Percentiles rank a stretch among this genome's conserved stretches.
Conservation (phyloP, 1,139 yeast species). For the Saccharomyces hybrid region DNA sequence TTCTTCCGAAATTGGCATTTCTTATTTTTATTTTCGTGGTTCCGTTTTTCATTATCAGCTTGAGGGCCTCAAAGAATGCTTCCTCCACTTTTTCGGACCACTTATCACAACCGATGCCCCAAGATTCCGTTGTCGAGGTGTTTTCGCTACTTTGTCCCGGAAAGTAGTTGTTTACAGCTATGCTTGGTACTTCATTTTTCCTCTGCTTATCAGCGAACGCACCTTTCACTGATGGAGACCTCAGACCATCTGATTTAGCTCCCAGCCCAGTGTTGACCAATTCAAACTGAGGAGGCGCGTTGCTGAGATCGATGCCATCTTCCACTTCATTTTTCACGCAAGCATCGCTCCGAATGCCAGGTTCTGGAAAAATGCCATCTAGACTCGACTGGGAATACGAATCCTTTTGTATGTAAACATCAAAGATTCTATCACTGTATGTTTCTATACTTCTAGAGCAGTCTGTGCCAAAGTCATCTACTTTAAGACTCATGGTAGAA, state of each 20-base stretch:
- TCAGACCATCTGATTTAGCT: neutral
- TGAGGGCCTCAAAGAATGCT: conserved; percentile 81
- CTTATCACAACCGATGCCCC: conserved; percentile 16
- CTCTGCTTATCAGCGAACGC: neutral
- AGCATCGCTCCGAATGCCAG: neutral
- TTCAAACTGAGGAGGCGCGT: neutral
- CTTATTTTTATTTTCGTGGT: conserved; percentile 76
- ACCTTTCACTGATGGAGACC: neutral
- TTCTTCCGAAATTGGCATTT: conserved; percentile 85
- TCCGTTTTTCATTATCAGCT: conserved; percentile 81
- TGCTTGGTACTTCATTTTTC: neutral
- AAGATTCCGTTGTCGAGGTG: neutral
- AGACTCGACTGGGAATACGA: neutral
- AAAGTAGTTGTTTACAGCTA: neutral
- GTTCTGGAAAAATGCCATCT: neutral
- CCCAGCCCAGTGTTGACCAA: neutral
- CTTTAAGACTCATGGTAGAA: neutral
- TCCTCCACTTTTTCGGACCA: conserved; percentile 60
- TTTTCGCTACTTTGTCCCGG: neutral
- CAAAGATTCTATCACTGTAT: neutral
- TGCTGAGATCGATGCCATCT: neutral
- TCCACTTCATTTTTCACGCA: neutral
- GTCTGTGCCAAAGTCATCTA: neutral
- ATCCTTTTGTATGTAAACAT: neutral
- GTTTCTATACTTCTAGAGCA: neutral